Base-by-base conservation (phyloP, 202 grass and related monocot species). In the Bolboschoenoplectus hybrid region DNA sequence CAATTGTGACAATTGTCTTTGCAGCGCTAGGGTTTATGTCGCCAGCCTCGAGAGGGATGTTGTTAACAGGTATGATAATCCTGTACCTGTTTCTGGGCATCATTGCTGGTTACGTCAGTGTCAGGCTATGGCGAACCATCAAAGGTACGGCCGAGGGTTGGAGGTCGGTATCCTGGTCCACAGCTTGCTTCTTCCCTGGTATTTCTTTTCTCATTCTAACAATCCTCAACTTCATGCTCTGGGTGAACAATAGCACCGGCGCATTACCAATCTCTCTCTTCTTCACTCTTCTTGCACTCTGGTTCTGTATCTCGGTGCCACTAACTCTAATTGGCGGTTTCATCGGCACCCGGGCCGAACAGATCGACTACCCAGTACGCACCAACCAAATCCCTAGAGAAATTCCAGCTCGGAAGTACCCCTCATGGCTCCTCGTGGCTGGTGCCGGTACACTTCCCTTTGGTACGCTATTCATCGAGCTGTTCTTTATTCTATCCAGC, bases 291-390 rank as follows among this genome's bases (percentile, higher is more conserved):
- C 72, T 94, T 26, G 89, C 92, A 73, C 86, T 97, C 81, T 97
- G 94, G 94, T 97, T 97, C 87, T 97, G 94, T 85, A 88, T 97
- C 76, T 97, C 94, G n/a, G 92, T 97, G 73, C 94, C 94, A 61
- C 90, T 97, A 88, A 97, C 94, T 66, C 90, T 97, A 81, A 85
- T 97, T 44, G 94, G 94, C 55, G 94, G 94, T 86, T 97, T 94
- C 85, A 88, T 97, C 52, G 94, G 94, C 58, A 92, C 90, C 61
- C 90, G 92, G 44, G 87, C 90, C 9, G 62, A 92, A 51, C 83
- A 70, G 50, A 94, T 97, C 43, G 90, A 97, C 63, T 97, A 89
- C 75, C 94, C 94, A 71, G 92, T 97, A 75, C 90, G 92, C 67
- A 97, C 94, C 76, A 97, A 97, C 67, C 94, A 97, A 88, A 97